phyloP scores from a whole-genome alignment of 2,329 filamentous ascomycete species.

The Penicillium frequentans region DNA sequence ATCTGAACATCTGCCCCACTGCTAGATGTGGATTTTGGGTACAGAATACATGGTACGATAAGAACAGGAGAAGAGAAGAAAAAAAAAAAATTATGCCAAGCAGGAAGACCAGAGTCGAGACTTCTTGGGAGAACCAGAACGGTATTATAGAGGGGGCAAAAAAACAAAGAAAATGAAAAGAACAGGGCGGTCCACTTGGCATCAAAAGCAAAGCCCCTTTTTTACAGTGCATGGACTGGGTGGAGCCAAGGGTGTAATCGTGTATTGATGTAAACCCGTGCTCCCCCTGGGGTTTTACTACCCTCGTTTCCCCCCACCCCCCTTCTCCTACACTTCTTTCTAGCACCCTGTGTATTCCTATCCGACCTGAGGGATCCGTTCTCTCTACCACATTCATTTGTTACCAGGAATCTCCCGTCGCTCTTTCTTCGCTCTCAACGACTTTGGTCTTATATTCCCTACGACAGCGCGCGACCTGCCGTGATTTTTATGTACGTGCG shows the following conservation, averaged over 20 bases:
- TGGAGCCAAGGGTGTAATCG: neutral
- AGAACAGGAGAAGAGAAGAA: neutral
- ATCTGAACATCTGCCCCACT: neutral
- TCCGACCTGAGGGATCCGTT: slow-evolving; percentile 42
- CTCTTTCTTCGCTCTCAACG: slow-evolving; percentile 22
- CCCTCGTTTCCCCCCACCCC: slow-evolving; percentile 16
- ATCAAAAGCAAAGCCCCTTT: neutral
- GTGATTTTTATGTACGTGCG: slow-evolving; percentile 30
- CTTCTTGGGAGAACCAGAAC: neutral
- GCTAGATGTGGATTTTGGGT: neutral
- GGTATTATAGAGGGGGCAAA: neutral
- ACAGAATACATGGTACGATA: neutral
- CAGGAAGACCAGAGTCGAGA: neutral
- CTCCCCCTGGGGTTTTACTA: slow-evolving; percentile 4
- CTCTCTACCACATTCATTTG: slow-evolving; percentile 44
- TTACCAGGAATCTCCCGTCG: slow-evolving; percentile 28
- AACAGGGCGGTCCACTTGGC: neutral
- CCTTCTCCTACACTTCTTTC: slow-evolving; percentile 17
- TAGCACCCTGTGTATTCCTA: slow-evolving; percentile 34
- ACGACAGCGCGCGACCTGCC: slow-evolving; percentile 29
- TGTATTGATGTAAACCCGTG: neutral
- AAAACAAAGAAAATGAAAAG: neutral
- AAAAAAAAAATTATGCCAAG: neutral
- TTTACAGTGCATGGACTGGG: neutral
- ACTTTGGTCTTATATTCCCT: slow-evolving; percentile 29